These are phyloP conservation scores for Apophysomyces elegans DNA, from an alignment of 371 early-diverging fungal genomes.

Conservation along the genomic window DNA sequence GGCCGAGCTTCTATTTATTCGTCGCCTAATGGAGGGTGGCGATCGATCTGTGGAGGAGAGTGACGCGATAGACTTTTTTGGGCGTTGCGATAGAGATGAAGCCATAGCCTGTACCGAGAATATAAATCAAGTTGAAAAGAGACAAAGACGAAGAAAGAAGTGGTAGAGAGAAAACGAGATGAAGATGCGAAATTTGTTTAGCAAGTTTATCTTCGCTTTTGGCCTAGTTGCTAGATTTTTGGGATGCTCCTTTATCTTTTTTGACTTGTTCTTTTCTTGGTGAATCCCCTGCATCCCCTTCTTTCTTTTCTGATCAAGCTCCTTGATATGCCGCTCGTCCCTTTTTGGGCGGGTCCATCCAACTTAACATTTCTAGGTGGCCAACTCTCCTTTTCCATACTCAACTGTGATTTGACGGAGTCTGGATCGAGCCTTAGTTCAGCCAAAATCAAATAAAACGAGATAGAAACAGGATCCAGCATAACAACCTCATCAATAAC, in stretches of 20 bases:
- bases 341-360: slow-evolving; percentile 10
- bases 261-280: neutral
- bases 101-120: neutral
- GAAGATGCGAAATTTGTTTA: neutral
- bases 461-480: neutral
- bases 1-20: neutral
- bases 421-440: neutral
- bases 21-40: slow-evolving; percentile 11
- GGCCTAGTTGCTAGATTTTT: neutral
- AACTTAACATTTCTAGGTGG: neutral
- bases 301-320: neutral
- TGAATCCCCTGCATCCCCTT: neutral
- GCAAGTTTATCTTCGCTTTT: neutral
- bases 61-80: slow-evolving; percentile 5
- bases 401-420: slow-evolving; percentile 1
- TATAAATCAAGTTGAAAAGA: neutral
- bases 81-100: neutral
- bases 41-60: slow-evolving; percentile 8
- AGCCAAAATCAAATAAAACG: neutral
- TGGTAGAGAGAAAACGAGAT: neutral
- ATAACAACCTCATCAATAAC: neutral
- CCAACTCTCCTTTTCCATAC: slow-evolving; percentile 5
- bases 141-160: neutral
- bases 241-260: slow-evolving; percentile 7
- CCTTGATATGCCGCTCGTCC: slow-evolving; percentile 12